Base-by-base conservation (phyloP, 495 filamentous ascomycete genomes). In the Aspergillus ellipticus region DNA sequence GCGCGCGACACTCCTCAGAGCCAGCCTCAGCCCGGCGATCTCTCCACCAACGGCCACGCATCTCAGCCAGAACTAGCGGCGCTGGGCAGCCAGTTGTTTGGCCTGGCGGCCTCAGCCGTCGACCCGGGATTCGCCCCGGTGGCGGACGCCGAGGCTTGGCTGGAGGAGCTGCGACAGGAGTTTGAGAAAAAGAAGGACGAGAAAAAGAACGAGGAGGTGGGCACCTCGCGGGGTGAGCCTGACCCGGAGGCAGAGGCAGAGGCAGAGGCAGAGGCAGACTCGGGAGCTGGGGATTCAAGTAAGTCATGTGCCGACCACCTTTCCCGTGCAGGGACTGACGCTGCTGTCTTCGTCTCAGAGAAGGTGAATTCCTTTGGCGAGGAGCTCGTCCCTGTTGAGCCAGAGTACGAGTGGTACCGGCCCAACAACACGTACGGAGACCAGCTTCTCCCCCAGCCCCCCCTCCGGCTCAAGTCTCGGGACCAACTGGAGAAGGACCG, bases 31-130 rank as follows among this genome's bases (percentile, higher is more conserved):
- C 22, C 42, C n/a, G 16, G 41, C n/a, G 28, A 20, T 21, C n/a
- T 41, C 4, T 20, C 19, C 16, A 11, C 31, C 1, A 42, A 19
- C 6, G 10, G n/a, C 41, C 13, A 6, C 19, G 5, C 21, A 9
- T 37, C 21, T 24, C 21, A 55, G 31, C 31, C 57, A 11, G 58
- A 67, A 5, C 24, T 50, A 2, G 64, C 55, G 5, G 28, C 49
- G 0, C 42, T 68, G 4, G 66, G 55, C 17, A 59, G 56, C 8
- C 60, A 55, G 22, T 52, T 75, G 9, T 71, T 62, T 49, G 62
- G 70, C 2, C 21, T 73, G 16, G 66, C 63, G 17, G 43, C 59
- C 3, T 42, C 54, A 6, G 68, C 71, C 17, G 33, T 75, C 8
- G 42, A 58, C 16, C 46, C 61, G 0, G 59, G 65, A 15, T 72